Percentiles rank a stretch among this genome's conserved stretches.
phyloP scores from a whole-genome alignment of 2,329 filamentous ascomycete genomes.

The Amauroascus verrucosus region DNA sequence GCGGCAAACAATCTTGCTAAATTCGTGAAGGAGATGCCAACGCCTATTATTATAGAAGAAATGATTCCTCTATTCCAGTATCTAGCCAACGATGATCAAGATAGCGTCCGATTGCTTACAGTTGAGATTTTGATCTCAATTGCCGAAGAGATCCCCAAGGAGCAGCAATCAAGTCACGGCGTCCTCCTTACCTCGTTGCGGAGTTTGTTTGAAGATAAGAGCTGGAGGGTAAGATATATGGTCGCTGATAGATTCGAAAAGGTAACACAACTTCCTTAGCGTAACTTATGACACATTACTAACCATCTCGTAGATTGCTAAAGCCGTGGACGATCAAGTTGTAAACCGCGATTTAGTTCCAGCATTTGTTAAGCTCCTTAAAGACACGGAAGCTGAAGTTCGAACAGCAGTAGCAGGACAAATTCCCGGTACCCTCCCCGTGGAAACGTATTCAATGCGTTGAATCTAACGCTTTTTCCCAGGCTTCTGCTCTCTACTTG shows the following conservation, averaged over 20 bases:
- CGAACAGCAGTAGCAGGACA: constrained; percentile 94
- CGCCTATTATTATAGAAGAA: constrained; percentile 85
- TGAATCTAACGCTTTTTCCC: constrained; percentile 17
- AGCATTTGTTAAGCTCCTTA: constrained; percentile 92
- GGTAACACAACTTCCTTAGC: constrained; percentile 40
- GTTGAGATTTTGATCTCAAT: constrained; percentile 95
- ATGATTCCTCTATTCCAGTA: constrained; percentile 99
- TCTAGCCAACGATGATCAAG: constrained; percentile 90
- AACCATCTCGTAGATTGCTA: constrained; percentile 63
- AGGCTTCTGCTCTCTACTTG: constrained; percentile 88
- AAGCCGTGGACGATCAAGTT: constrained; percentile 95
- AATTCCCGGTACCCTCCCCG: constrained; percentile 58
- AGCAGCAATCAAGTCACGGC: constrained; percentile 93
- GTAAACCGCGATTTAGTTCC: constrained; percentile 88
- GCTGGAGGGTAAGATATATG: constrained; percentile 99
- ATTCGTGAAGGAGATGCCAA: constrained; percentile 94
- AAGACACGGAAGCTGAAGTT: constrained; percentile 96
- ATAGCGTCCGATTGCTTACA: constrained; percentile 89
- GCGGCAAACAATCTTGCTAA: constrained; percentile 93
- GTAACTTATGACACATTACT: constrained; percentile 6
- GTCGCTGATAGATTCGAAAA: constrained; percentile 97
- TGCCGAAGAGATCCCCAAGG: constrained; percentile 93
- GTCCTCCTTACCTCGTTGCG: constrained; percentile 82
- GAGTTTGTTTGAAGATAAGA: constrained; percentile 96
- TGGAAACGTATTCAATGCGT: neutral